Base-by-base conservation (phyloP, 306 rosid genomes). In the Betula pendula region DNA sequence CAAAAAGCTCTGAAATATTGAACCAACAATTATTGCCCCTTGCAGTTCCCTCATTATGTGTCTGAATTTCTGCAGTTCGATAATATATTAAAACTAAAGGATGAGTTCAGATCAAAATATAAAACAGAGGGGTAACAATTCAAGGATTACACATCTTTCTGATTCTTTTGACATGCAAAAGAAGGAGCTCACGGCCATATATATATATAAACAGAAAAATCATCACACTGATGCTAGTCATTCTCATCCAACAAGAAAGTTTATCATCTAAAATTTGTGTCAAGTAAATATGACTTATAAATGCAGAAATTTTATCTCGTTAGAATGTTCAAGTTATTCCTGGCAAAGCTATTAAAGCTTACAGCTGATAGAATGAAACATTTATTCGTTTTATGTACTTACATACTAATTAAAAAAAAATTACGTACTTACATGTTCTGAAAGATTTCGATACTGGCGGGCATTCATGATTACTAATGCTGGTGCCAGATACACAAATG, bases 1-100 rank as follows among this genome's bases (percentile, higher is more conserved):
- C 81, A 95, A 82, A 75, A 95, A 74, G 87, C 84, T 83, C 81
- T 95, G 98, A 87, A 92, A 92, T 79, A 92, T 68, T 27, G 97
- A 92, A 80, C 97, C 91, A 77, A 95, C 81, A 75, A 95, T 90
- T 84, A 95, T 85, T 76, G 96, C 98, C 81, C 98, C 98, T 85
- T 95, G 98, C 51, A 95, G 90, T 87, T 95, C 98, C 79, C 91
- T 90, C 98, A 95, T 95, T 87, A 95, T 95, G 81, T 88, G 93
- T 81, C 92, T 85, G 85, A 95, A 95, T 85, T 92, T 95, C 98
- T 95, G 93, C 85, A 84, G 71, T 70, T 70, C 44, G 58, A 73
- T 17, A 59, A 72, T 79, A 43, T 53, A 77, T 33, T 71, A 51
- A 79, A 77, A 52, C 59, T 42, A 44, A 65, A 29, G 71, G 81